phyloP scores from a whole-genome alignment of 108 stramenopile species.

The Heterococcus sp. region DNA sequence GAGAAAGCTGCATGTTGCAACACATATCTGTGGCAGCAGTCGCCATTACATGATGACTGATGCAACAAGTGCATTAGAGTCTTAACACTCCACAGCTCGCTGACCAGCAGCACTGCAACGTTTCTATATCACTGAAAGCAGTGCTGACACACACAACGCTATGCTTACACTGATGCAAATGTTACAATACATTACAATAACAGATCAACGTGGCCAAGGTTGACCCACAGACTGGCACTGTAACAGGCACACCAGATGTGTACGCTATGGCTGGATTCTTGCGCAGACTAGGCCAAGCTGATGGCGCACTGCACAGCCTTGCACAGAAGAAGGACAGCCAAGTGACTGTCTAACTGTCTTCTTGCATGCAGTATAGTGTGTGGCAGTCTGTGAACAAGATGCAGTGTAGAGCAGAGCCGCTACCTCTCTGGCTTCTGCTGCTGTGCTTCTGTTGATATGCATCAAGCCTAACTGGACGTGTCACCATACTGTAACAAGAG shows the following conservation, averaged over 20 bases:
- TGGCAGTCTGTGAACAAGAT: too few species aligned
- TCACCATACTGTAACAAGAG: too few species aligned
- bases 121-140: not conserved
- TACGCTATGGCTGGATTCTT: slow-evolving; percentile 48
- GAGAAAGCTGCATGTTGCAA: not conserved
- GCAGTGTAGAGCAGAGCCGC: too few species aligned
- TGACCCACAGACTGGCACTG: slow-evolving; percentile 35
- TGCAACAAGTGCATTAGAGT: not conserved
- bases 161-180: too few species aligned
- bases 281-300: too few species aligned
- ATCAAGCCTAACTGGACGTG: too few species aligned
- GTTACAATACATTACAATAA: not conserved
- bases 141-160: not conserved
- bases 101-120: not conserved
- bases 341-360: too few species aligned
- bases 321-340: too few species aligned
- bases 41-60: not conserved
- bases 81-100: not conserved
- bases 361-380: too few species aligned
- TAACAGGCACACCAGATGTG: slow-evolving; percentile 44
- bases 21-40: not conserved
- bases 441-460: too few species aligned
- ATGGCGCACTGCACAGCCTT: too few species aligned
- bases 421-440: too few species aligned
- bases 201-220: slow-evolving; percentile 53